Evolutionary conservation across 2,329 filamentous ascomycete genomes (phyloP), one percentile per base, ranked within the genome.

Genomic region (Gliomastix tumulicola): DNA sequence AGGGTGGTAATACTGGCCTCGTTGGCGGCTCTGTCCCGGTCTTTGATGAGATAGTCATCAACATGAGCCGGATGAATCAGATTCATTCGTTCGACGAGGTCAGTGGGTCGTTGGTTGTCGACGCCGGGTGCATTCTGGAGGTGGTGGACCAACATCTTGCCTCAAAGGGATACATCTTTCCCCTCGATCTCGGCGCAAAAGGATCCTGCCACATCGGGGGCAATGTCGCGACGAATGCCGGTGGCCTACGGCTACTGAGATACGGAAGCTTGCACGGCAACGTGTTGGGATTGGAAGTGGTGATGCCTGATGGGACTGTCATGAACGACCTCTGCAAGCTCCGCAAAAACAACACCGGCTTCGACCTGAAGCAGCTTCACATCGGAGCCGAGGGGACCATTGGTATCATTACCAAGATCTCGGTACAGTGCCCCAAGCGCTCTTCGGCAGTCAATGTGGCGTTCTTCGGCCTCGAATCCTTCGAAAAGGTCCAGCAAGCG

Each of bases 311-410:
- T 55, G 92, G 92, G 37, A 96, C 88, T 7, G 76, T 98, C 48
- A 73, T 98, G 32, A 81, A 97, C 50, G 88, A 96, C 50, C 78
- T 98, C 21, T 84, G 79, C 48, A 89, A 77, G 41, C 70, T 98
- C 40, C 80, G 92, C 47, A 98, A 98, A 71, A 97, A 98, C 71
- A 98, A 98, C 67, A 98, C 92, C 3, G 92, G 92, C 20, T 98
- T 97, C 62, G 94, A 98, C 57, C 63, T 96, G 39, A 96, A 96
- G 69, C 90, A 96, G 62, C 75, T 96, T 23, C 96, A 98, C 59
- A 94, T 98, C 51, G 92, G 92, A 32, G 86, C 82, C 21, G 92
- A 98, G 62, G 92, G 92, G 18, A 97, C 92, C 6, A 84, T 97
- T 44, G 92, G 92, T 36, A 84, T 97, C 51, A 85, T 98, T 50